Percentiles rank a stretch among this genome's conserved stretches.
Conservation (phyloP, 2,329 filamentous ascomycete genomes). For the Pestalotiopsis sp. region DNA sequence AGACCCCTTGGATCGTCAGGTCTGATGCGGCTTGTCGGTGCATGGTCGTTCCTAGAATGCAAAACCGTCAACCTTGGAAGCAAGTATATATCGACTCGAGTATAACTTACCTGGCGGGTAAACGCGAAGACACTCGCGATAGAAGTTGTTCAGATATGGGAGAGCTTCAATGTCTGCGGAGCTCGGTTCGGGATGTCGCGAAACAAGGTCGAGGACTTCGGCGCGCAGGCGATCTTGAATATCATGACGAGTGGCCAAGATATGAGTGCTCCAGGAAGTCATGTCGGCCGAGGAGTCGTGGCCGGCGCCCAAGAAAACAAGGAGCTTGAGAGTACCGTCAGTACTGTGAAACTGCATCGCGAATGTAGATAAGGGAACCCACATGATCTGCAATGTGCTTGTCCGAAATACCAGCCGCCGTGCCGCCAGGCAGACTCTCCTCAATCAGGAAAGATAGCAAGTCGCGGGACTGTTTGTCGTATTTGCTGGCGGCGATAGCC, state of each 20-base stretch:
- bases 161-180: conserved; percentile 31
- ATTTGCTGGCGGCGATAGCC: conserved; percentile 21
- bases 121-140: conserved; percentile 36
- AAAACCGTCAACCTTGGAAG: too few species aligned
- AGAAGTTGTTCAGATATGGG: conserved; percentile 37
- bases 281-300: conserved; percentile 38
- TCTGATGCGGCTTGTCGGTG: conserved; percentile 22
- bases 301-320: conserved; percentile 25
- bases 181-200: conserved; percentile 18
- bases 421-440: conserved; percentile 14
- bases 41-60: conserved; percentile 19
- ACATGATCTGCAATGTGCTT: conserved; percentile 21
- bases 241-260: conserved; percentile 31
- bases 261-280: conserved; percentile 35
- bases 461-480: conserved; percentile 23
- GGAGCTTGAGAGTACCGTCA: conserved; percentile 12
- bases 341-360: background rate
- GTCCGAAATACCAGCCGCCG: conserved; percentile 15
- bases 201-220: conserved; percentile 30
- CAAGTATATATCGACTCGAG: too few species aligned
- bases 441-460: conserved; percentile 34
- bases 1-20: conserved; percentile 25
- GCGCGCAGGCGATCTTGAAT: conserved; percentile 34
- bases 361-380: conserved; percentile 20
- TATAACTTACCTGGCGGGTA: conserved; percentile 29